These are phyloP conservation scores for Xylariaceae sp. DNA, from an alignment of 2,329 filamentous ascomycete species.

Conservation along the genomic window DNA sequence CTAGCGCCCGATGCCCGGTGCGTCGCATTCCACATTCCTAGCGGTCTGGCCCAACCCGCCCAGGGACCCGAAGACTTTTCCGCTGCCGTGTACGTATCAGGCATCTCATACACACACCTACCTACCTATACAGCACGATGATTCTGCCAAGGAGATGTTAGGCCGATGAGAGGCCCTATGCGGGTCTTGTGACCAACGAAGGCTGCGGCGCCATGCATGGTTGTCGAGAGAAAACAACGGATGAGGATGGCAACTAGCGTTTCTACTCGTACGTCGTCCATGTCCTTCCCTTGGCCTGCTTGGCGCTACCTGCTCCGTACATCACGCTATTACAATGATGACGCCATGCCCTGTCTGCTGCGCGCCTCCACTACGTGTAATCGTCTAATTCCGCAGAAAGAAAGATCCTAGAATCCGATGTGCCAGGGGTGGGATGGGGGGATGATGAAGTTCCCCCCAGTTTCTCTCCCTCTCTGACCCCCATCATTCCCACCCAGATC, in stretches of 20 bases:
- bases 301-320: background rate
- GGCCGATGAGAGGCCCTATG: background rate
- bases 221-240: conserved; percentile 1
- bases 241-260: background rate
- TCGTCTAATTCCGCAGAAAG: background rate
- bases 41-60: conserved; percentile 3
- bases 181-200: conserved; percentile 10
- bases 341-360: conserved; percentile 1
- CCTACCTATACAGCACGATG: conserved; percentile 1
- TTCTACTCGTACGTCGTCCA: background rate
- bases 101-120: conserved; percentile 4
- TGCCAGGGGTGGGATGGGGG: conserved; percentile 6
- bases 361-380: conserved; percentile 6
- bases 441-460: too few species aligned
- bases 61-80: background rate
- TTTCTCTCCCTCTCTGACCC: background rate
- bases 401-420: conserved; percentile 1
- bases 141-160: conserved; percentile 2
- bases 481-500: background rate
- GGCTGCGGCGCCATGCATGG: conserved; percentile 12
- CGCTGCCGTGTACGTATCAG: conserved; percentile 4
- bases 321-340: conserved; percentile 6
- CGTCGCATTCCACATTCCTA: conserved; percentile 1
- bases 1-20: conserved; percentile 18
- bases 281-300: conserved; percentile 1